phyloP scores from a whole-genome alignment of 2,329 filamentous ascomycete genomes.

The Zymoseptoria crescenta region DNA sequence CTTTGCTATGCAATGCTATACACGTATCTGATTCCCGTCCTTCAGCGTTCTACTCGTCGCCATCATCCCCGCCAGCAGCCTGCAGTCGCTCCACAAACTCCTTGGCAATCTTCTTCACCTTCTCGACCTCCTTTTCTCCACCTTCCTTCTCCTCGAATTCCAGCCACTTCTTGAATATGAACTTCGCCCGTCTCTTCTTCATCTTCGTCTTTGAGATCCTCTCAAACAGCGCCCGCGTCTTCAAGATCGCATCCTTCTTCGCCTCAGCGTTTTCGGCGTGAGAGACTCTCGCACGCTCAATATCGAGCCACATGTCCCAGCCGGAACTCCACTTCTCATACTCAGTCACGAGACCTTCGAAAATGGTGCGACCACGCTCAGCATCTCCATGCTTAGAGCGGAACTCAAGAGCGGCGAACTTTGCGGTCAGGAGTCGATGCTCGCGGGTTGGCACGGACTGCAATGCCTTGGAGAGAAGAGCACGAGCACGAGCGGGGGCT shows the following conservation, averaged over 20 bases:
- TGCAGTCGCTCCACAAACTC: conserved; percentile 56
- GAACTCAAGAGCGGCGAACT: conserved; percentile 90
- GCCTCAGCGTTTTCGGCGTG: conserved; percentile 26
- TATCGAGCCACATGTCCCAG: conserved; percentile 85
- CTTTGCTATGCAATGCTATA: neutral
- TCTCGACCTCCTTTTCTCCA: conserved; percentile 60
- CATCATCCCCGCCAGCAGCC: conserved; percentile 25
- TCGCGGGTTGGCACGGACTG: conserved; percentile 68
- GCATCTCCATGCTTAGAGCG: conserved; percentile 71
- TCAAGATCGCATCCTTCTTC: conserved; percentile 53
- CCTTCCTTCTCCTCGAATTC: conserved; percentile 72
- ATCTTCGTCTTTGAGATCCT: conserved; percentile 57
- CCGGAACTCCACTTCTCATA: conserved; percentile 87
- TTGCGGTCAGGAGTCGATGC: conserved; percentile 68
- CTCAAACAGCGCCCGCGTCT: conserved; percentile 60
- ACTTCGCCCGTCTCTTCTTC: conserved; percentile 74
- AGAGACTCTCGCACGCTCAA: conserved; percentile 50
- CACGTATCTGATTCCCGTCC: neutral
- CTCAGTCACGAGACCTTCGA: conserved; percentile 74
- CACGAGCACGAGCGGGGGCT: conserved; percentile 65
- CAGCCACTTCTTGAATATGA: conserved; percentile 87
- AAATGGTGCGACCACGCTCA: conserved; percentile 89
- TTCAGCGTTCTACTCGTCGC: neutral
- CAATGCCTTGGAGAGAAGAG: conserved; percentile 71
- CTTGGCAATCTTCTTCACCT: conserved; percentile 61